These are phyloP conservation scores for Torrubiella hemipterigena DNA, from an alignment of 2,329 filamentous ascomycete genomes.

Conservation along the genomic window DNA sequence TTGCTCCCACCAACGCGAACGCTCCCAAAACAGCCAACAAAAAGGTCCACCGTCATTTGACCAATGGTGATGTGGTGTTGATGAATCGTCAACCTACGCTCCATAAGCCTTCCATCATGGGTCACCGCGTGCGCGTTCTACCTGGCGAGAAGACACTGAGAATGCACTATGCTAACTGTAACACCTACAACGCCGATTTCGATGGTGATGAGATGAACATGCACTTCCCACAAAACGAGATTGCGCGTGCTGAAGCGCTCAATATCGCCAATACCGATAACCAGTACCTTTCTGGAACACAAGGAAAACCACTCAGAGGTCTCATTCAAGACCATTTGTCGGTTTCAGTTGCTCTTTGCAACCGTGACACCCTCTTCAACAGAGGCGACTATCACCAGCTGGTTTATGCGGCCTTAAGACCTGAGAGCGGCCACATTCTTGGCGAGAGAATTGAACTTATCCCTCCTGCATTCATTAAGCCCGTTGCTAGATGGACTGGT, in stretches of 20 bases:
- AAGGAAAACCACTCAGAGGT: conserved; percentile 86
- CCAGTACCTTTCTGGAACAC: conserved; percentile 89
- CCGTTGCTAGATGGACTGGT: conserved; percentile 76
- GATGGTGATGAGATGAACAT: conserved; percentile 99
- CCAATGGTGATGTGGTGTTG: conserved; percentile 90
- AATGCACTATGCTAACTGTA: conserved; percentile 99
- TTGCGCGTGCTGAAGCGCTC: conserved; percentile 84
- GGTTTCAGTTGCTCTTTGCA: conserved; percentile 83
- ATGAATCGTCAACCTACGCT: conserved; percentile 98
- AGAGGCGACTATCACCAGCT: conserved; percentile 84
- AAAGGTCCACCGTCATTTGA: conserved; percentile 92
- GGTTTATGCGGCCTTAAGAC: conserved; percentile 80
- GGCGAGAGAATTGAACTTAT: conserved; percentile 73
- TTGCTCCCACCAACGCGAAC: conserved; percentile 68
- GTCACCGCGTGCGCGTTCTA: conserved; percentile 81
- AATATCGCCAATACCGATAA: conserved; percentile 94
- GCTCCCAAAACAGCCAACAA: conserved; percentile 74
- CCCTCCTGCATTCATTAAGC: conserved; percentile 71
- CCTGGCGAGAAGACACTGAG: conserved; percentile 94
- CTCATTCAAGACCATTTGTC: conserved; percentile 98
- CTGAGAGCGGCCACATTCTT: conserved; percentile 80
- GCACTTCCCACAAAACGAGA: conserved; percentile 97
- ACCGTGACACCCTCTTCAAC: conserved; percentile 81
- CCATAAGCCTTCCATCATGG: conserved; percentile 99
- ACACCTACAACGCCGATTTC: conserved; percentile 98